phyloP scores from a whole-genome alignment of 139 green algal genomes.

The Picochlorum sp. region DNA sequence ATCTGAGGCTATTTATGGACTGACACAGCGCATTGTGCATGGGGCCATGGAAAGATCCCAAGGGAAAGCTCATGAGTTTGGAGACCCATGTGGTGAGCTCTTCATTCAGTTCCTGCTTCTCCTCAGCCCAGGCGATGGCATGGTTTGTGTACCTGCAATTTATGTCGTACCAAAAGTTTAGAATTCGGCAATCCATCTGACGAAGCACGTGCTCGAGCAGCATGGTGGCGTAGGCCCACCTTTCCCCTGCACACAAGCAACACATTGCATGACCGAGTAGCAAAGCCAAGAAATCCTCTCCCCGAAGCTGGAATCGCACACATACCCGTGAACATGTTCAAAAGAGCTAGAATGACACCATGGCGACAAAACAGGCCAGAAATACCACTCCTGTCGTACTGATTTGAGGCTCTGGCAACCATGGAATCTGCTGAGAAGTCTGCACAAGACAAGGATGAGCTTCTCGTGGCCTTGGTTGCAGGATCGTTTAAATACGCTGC shows the following conservation, averaged over 20 bases:
- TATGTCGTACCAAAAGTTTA: background rate
- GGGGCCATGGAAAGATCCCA: background rate
- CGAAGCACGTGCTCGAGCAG: background rate
- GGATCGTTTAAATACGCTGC: background rate
- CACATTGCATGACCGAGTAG: background rate
- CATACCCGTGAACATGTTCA: background rate
- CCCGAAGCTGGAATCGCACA: background rate
- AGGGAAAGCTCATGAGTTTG: background rate
- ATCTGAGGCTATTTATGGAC: background rate
- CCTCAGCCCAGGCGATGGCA: background rate
- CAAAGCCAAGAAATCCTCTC: background rate
- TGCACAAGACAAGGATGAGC: background rate
- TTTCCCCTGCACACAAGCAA: background rate
- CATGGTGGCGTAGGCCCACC: background rate
- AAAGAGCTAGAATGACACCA: background rate
- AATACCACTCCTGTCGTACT: background rate
- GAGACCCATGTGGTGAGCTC: background rate
- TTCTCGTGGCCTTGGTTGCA: background rate
- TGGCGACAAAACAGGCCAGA: background rate
- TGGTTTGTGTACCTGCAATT: background rate
- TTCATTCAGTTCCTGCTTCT: background rate
- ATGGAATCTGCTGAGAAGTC: background rate
- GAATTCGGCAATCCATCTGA: background rate
- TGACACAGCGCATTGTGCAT: background rate
- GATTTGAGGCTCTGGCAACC: background rate